A percentile compares a stretch with the other conserved stretches of the same genome.
Evolutionary conservation across 768 basidiomycete species (phyloP).

Genomic region (Leccinum variicolor): DNA sequence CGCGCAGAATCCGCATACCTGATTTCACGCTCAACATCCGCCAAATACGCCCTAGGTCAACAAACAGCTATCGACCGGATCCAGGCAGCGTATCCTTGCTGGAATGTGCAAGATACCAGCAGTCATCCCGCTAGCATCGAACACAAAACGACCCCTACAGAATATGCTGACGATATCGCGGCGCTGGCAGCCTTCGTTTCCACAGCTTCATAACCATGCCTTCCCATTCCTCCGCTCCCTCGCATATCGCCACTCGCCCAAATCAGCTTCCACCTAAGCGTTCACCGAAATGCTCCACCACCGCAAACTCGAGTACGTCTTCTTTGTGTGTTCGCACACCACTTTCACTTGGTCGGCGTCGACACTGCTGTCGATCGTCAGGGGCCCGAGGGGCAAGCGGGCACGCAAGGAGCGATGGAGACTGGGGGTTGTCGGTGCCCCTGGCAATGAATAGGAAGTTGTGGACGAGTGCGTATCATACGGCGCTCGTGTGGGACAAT

Average conservation of each 20-base stretch:
- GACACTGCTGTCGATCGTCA: too few relatives aligned
- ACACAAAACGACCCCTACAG: neutral
- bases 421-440: too few relatives aligned
- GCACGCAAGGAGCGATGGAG: too few relatives aligned
- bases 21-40: constrained; percentile 35
- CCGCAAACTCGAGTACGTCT: constrained; percentile 1
- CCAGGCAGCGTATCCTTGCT: constrained; percentile 10
- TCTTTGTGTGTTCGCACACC: constrained; percentile 44
- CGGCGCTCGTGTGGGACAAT: too few relatives aligned
- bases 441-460: too few relatives aligned
- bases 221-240: constrained; percentile 17
- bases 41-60: constrained; percentile 16
- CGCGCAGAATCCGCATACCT: constrained; percentile 28
- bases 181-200: constrained; percentile 14
- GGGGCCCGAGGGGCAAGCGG: too few relatives aligned
- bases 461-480: too few relatives aligned
- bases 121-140: neutral
- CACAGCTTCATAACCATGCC: too few relatives aligned
- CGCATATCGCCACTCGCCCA: too few relatives aligned
- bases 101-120: neutral
- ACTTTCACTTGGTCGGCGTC: constrained; percentile 54
- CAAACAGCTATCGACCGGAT: neutral
- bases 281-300: too few relatives aligned
- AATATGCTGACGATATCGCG: neutral
- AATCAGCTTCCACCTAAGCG: constrained; percentile 1